These are phyloP conservation scores for Lizonia empirigonia DNA, from an alignment of 2,329 filamentous ascomycete genomes.

Conservation along the genomic window DNA sequence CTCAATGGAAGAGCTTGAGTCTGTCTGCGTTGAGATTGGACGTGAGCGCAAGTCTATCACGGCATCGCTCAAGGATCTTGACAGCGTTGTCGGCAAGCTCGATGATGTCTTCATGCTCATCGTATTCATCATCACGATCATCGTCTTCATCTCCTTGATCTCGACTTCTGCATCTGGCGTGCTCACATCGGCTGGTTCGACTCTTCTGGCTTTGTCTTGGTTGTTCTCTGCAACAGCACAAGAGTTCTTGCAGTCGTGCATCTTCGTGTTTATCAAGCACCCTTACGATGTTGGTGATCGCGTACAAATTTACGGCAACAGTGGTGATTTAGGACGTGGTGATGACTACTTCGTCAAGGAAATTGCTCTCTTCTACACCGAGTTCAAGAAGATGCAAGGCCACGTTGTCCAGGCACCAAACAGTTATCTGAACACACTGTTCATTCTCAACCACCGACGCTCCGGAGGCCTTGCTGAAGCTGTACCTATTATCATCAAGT, in stretches of 20 bases:
- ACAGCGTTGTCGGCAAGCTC: slow-evolving; percentile 89
- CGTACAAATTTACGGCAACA: slow-evolving; percentile 89
- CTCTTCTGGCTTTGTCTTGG: slow-evolving; percentile 90
- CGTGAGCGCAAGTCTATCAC: slow-evolving; percentile 95
- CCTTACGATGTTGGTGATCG: slow-evolving; percentile 96
- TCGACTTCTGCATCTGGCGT: slow-evolving; percentile 89
- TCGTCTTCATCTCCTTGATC: slow-evolving; percentile 88
- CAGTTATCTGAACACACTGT: slow-evolving; percentile 87
- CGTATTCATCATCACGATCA: slow-evolving; percentile 76
- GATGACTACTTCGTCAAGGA: slow-evolving; percentile 98
- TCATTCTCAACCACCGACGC: slow-evolving; percentile 92
- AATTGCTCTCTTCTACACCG: slow-evolving; percentile 89
- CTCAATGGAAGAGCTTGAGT: slow-evolving; percentile 91
- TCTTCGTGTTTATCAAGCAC: slow-evolving; percentile 97
- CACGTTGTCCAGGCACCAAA: slow-evolving; percentile 96
- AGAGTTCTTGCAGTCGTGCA: slow-evolving; percentile 90
- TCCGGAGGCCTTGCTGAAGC: slow-evolving; percentile 88
- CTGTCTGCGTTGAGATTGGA: slow-evolving; percentile 91
- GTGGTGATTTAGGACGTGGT: slow-evolving; percentile 75
- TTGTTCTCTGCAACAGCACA: slow-evolving; percentile 90
- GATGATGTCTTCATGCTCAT: slow-evolving; percentile 89
- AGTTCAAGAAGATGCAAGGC: slow-evolving; percentile 98
- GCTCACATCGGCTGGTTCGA: slow-evolving; percentile 85
- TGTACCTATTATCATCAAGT: slow-evolving; percentile 82
- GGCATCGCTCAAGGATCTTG: slow-evolving; percentile 90